phyloP scores from a whole-genome alignment of 2,329 filamentous ascomycete species.

The Endocalyx cinctus region DNA sequence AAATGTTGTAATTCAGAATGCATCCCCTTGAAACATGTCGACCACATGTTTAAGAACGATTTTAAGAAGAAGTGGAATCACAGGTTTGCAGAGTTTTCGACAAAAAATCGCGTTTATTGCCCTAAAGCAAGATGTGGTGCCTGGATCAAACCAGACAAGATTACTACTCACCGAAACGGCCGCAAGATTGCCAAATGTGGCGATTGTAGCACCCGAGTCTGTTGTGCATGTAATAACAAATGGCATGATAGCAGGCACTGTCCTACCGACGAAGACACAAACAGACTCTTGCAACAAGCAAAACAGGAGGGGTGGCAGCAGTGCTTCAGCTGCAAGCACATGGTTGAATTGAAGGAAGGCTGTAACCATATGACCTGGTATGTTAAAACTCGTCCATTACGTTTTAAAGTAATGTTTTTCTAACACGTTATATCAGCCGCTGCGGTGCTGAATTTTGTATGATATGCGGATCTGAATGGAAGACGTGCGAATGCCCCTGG shows the following conservation, averaged over 20 bases:
- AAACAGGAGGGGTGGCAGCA: constrained; percentile 68
- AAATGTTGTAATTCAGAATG: constrained; percentile 70
- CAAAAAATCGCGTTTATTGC: constrained; percentile 73
- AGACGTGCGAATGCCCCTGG: constrained; percentile 76
- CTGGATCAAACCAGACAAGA: constrained; percentile 72
- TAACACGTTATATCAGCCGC: constrained; percentile 43
- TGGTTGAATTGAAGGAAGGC: constrained; percentile 77
- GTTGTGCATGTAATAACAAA: constrained; percentile 66
- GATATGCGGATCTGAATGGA: constrained; percentile 78
- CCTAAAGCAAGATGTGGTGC: constrained; percentile 67
- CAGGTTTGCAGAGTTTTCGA: constrained; percentile 73
- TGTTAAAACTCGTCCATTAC: constrained; percentile 24
- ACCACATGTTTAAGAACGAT: constrained; percentile 64
- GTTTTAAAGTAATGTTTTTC: constrained; percentile 15
- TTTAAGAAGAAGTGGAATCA: constrained; percentile 80
- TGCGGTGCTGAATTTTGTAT: constrained; percentile 86
- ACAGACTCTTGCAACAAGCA: constrained; percentile 58
- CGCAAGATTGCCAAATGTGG: constrained; percentile 66
- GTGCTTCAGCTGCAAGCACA: constrained; percentile 67
- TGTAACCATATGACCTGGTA: constrained; percentile 88
- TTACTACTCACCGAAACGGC: constrained; percentile 49
- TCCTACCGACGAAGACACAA: constrained; percentile 64
- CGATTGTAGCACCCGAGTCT: constrained; percentile 70
- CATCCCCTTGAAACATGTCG: constrained; percentile 73
- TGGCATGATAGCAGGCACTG: constrained; percentile 70